Conservation (phyloP, 768 basidiomycete genomes). For the Clitopilus passeckerianus region DNA sequence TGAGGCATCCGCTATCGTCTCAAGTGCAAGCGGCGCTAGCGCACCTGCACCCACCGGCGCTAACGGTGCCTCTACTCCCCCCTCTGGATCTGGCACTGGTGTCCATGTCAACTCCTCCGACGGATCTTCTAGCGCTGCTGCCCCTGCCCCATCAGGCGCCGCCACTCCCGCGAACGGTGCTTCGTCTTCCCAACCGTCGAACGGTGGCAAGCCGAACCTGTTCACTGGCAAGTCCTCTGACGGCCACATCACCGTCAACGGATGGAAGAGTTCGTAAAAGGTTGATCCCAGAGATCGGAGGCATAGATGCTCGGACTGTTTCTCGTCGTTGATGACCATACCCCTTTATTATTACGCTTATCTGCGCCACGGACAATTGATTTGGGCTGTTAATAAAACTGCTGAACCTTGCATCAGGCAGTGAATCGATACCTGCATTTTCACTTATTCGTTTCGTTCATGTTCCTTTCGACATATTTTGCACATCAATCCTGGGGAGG, state of each 20-base stretch:
- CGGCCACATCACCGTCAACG: constrained; percentile 39
- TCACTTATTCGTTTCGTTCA: background rate
- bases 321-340: background rate
- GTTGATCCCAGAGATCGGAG: background rate
- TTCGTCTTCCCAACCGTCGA: constrained; percentile 14
- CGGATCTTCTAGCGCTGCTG: constrained; percentile 14
- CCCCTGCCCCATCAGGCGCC: constrained; percentile 14
- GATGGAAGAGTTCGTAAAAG: constrained; percentile 26
- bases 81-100: constrained; percentile 6
- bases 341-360: background rate
- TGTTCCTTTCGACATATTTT: background rate
- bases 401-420: background rate
- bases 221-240: constrained; percentile 36
- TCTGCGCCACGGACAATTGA: background rate
- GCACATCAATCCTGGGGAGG: background rate
- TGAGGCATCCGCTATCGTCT: constrained; percentile 16
- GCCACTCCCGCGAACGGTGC: constrained; percentile 13
- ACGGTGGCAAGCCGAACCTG: constrained; percentile 30
- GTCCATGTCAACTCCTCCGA: constrained; percentile 7
- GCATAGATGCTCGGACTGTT: background rate
- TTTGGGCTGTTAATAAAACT: background rate
- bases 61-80: constrained; percentile 13
- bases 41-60: constrained; percentile 14
- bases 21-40: constrained; percentile 13
- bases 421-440: background rate